Percentiles rank a stretch among this genome's conserved stretches.
Conservation (phyloP, 805 yeast species). For the Candida insectalens region DNA sequence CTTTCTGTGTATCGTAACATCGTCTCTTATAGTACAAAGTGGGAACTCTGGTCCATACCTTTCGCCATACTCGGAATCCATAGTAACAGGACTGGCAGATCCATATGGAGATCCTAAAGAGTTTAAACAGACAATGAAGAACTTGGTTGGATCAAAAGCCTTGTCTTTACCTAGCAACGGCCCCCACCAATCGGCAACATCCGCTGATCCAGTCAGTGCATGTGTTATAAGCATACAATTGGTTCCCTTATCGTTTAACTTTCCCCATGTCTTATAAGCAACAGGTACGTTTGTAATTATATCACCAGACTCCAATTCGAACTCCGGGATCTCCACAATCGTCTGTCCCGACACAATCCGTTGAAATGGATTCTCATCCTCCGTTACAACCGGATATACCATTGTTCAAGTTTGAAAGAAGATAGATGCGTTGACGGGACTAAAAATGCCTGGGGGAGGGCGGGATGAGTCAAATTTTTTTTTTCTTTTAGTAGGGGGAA, state of each 20-base stretch:
- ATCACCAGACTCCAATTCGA: constrained; percentile 77
- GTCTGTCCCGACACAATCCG: constrained; percentile 67
- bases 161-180: constrained; percentile 77
- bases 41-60: constrained; percentile 95
- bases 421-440: too few relatives aligned
- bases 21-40: constrained; percentile 87
- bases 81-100: constrained; percentile 81
- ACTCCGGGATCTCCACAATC: constrained; percentile 67
- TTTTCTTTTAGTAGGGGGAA: too few relatives aligned
- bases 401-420: constrained; percentile 6
- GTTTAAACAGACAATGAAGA: constrained; percentile 79
- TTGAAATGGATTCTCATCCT: constrained; percentile 58
- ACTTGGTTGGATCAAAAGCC: constrained; percentile 86
- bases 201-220: constrained; percentile 92
- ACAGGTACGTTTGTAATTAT: constrained; percentile 66
- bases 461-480: too few relatives aligned
- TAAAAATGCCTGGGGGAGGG: too few relatives aligned
- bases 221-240: constrained; percentile 90
- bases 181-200: constrained; percentile 99
- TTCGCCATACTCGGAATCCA: constrained; percentile 65
- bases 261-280: constrained; percentile 96
- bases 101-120: constrained; percentile 98
- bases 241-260: constrained; percentile 53
- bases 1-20: constrained; percentile 66
- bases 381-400: constrained; percentile 31